Evolutionary conservation across 2,329 filamentous ascomycete species (phyloP), one percentile per base, ranked within the genome.

Genomic region (Graphium sp.): DNA sequence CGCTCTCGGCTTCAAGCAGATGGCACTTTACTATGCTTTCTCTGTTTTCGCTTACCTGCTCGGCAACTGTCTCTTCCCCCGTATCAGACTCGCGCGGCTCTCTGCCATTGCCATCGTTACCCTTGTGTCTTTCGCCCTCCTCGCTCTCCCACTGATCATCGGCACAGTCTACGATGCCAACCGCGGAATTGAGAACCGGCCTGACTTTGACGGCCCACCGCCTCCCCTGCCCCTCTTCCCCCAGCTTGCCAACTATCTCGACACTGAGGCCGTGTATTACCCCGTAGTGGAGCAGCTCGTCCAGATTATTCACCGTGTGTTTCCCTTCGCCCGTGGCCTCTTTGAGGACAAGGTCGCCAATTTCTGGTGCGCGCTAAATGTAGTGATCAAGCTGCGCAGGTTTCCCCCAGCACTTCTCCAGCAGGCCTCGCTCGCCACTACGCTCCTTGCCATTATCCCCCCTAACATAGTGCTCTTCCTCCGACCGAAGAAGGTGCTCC

Each of bases 311-410:
- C 82, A 94, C 48, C 77, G 89, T n/a, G 68, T 95, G 32, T 95
- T 98, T 43, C 89, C 91, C 1, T 94, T 98, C 46, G 74, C 85
- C 2, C 74, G 89, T n/a, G 89, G 89, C 4, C 58, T 98, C 6
- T 98, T 95, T 43, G 91, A 98, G 54, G 89, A 95, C 58, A 98
- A 98, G 53, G 91, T 98, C 13, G 89, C 89, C 44, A 98, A 98
- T 47, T 78, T 94, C 43, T 98, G 89, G 89, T 98, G 89, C 47
- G 77, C 84, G 5, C 62, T 87, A 32, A 91, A 95, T 47, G 77
- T 89, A 1, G 63, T 91, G 31, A 63, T 93, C 55, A 98, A 98
- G 54, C 68, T 98, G 21, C 69, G 79, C 36, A 58, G 68, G 12
- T 89, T 83, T 39, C 72, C 81, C 1, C 52, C 71, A 3, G 62